Conservation (phyloP, 768 basidiomycete genomes). For the Boletus rubropictus region DNA sequence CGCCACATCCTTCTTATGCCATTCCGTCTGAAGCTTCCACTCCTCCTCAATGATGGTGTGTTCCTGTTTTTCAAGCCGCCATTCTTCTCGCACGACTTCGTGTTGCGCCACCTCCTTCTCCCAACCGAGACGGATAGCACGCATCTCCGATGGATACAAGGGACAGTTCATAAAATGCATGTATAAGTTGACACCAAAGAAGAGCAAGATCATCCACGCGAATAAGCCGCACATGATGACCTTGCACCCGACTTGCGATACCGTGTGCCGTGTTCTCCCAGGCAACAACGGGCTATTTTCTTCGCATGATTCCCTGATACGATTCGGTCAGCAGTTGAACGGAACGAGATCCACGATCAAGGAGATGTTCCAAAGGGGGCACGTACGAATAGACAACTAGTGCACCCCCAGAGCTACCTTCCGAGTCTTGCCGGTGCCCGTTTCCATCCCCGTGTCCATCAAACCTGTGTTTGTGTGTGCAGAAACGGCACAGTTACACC, state of each 20-base stretch:
- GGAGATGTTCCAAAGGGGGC: too few relatives aligned
- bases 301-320: background rate
- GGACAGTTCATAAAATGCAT: conserved; percentile 10
- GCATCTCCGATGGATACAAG: conserved; percentile 8
- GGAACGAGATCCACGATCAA: background rate
- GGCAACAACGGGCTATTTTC: conserved; percentile 9
- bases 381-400: background rate
- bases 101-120: conserved; percentile 1
- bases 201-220: background rate
- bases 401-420: background rate
- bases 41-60: background rate
- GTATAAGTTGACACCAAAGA: background rate
- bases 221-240: background rate
- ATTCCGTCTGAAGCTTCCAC: conserved; percentile 10
- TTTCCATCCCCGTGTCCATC: background rate
- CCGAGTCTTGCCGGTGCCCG: too few relatives aligned
- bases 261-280: background rate
- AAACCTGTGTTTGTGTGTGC: background rate
- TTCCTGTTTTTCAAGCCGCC: conserved; percentile 6
- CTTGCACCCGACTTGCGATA: background rate
- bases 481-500: background rate
- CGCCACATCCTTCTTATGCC: conserved; percentile 2
- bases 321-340: too few relatives aligned
- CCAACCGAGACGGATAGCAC: conserved; percentile 9
- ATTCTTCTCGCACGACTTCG: background rate